Base-by-base conservation (phyloP, 257 asterid genomes). In the Marsdenia floribunda region DNA sequence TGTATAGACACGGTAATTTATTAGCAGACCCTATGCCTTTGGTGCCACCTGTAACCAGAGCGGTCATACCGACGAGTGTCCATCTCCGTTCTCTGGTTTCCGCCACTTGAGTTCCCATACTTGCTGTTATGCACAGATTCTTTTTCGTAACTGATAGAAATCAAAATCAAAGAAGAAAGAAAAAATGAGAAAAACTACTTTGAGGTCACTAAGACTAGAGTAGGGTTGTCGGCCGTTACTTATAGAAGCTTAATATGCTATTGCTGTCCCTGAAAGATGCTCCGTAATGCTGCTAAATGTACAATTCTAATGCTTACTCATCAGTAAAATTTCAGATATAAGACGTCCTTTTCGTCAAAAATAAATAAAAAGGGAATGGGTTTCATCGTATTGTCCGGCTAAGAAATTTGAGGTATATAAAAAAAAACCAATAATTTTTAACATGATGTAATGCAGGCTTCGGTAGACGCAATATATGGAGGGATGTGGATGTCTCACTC, bases 11-110 rank as follows among this genome's bases (percentile, higher is more conserved):
- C 2, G 15, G 19, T 12, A 49, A 49, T 49, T 49, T 13, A 40
- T 10, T n/a, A 12, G n/a, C 78, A 37, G 49, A 84, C 88, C 88
- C 88, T 3, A 84, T 81, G 78, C 86, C 88, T 76, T 71, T 76
- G 49, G 86, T 81, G 71, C 88, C 86, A n/a, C 88, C 86, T 0
- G 83, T 84, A 19, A 84, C 85, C 63, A 84, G 73, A 60, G 83
- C 87, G 12, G 82, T 76, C 79, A 46, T 77, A 35, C 87, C 85
- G 59, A 78, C 71, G 10, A 84, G 77, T 65, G 85, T 70, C 87
- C 97, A 91, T 76, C 87, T 82, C 63, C 84, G 80, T 5, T 79
- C 82, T 70, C 78, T 54, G 78, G 63, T 66, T 68, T 6, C 44
- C 18, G 75, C 12, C 77, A 64, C 26, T 37, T 64, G 33, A 66